phyloP scores from a whole-genome alignment of 768 basidiomycete genomes.

The Trametes punicea region DNA sequence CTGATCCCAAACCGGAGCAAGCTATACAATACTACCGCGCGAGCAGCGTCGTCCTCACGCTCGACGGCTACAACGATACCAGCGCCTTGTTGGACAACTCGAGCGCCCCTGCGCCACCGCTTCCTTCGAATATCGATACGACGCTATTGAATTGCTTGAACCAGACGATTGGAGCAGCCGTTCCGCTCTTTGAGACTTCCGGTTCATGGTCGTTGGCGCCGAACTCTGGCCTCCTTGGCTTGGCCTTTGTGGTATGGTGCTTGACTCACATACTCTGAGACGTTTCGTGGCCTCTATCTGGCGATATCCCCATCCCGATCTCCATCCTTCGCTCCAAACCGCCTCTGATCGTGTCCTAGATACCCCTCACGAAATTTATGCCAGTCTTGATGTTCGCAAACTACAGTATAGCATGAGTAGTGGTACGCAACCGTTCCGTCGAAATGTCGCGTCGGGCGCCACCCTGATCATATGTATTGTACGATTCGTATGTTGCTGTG shows the following conservation, averaged over 20 bases:
- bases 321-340: neutral
- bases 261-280: slow-evolving; percentile 5
- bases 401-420: too few relatives aligned
- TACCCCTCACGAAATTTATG: neutral
- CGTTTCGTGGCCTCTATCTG: neutral
- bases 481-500: too few relatives aligned
- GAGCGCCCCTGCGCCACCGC: slow-evolving; percentile 42
- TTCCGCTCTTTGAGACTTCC: slow-evolving; percentile 43
- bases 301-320: neutral
- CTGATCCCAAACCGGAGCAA: slow-evolving; percentile 27
- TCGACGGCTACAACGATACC: slow-evolving; percentile 68
- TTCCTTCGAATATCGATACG: slow-evolving; percentile 51
- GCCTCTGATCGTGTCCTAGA: neutral
- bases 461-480: too few relatives aligned
- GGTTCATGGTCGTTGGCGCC: neutral
- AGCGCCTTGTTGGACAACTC: slow-evolving; percentile 41
- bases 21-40: slow-evolving; percentile 60
- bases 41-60: slow-evolving; percentile 56
- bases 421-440: too few relatives aligned
- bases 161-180: slow-evolving; percentile 53
- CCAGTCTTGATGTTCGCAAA: too few relatives aligned
- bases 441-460: too few relatives aligned
- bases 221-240: slow-evolving; percentile 1
- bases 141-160: slow-evolving; percentile 57
- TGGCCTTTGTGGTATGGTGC: slow-evolving; percentile 10